A percentile compares a stretch with the other conserved stretches of the same genome.
Evolutionary conservation across 2,329 filamentous ascomycete species (phyloP).

Genomic region (Fusarium multiceps): DNA sequence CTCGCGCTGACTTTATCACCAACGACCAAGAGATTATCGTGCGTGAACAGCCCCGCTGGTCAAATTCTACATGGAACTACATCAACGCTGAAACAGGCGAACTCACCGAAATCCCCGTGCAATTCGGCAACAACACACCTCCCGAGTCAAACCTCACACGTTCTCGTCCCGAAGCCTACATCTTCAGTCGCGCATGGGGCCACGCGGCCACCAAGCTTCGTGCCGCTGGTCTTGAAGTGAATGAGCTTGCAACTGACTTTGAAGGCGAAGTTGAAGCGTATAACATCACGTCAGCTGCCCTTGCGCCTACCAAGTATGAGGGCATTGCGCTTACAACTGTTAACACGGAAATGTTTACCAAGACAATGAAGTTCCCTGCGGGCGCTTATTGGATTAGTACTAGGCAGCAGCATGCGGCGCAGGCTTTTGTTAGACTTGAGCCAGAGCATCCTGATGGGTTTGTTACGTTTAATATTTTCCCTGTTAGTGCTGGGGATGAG

Average conservation of each 20-base stretch:
- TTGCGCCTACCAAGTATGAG: slow-evolving; percentile 42
- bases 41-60: slow-evolving; percentile 36
- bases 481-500: slow-evolving; percentile 45
- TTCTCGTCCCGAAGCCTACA: slow-evolving; percentile 46
- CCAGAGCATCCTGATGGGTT: slow-evolving; percentile 50
- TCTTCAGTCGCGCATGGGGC: slow-evolving; percentile 47
- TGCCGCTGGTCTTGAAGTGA: slow-evolving; percentile 41
- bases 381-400: slow-evolving; percentile 49
- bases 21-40: slow-evolving; percentile 37
- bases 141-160: slow-evolving; percentile 46
- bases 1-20: slow-evolving; percentile 43
- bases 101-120: slow-evolving; percentile 43
- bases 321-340: slow-evolving; percentile 43
- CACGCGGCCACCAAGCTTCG: slow-evolving; percentile 44
- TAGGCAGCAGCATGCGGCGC: slow-evolving; percentile 48
- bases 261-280: slow-evolving; percentile 46
- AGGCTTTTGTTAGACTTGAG: slow-evolving; percentile 47
- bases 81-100: slow-evolving; percentile 42
- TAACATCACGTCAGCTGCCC: slow-evolving; percentile 33
- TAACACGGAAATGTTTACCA: slow-evolving; percentile 30
- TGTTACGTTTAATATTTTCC: slow-evolving; percentile 47
- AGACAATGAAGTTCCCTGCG: slow-evolving; percentile 40
- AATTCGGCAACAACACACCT: slow-evolving; percentile 46
- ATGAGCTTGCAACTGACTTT: slow-evolving; percentile 39
- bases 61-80: slow-evolving; percentile 36